A percentile compares a stretch with the other conserved stretches of the same genome.
These are phyloP conservation scores for Plasmodium vivax DNA, from an alignment of 169 alveolate species.

Conservation along the genomic window DNA sequence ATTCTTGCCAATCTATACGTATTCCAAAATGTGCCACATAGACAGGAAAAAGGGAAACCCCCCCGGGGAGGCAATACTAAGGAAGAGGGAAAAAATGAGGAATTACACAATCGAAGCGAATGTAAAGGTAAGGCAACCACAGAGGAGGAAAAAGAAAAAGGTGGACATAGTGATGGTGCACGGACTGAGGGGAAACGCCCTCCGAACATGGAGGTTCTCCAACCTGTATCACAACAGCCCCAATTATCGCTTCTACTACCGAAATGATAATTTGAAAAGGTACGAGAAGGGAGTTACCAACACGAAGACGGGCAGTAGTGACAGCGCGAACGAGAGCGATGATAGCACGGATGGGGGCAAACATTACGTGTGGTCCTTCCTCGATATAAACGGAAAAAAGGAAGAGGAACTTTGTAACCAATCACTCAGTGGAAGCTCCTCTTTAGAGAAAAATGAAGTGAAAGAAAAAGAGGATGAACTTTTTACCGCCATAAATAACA, in stretches of 20 bases:
- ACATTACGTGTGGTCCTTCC: not conserved
- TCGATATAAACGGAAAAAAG: not conserved
- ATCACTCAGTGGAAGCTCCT: not conserved
- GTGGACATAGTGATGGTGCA: constrained; percentile 50
- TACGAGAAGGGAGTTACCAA: not conserved
- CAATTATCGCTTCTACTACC: constrained; percentile 20
- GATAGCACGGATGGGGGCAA: not conserved
- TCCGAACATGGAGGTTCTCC: constrained; percentile 70
- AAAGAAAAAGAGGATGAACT: constrained; percentile 3
- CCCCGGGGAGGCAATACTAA: not conserved
- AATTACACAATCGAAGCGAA: not conserved
- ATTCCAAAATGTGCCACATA: constrained; percentile 35
- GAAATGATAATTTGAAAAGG: constrained; percentile 1
- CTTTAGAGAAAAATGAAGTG: not conserved
- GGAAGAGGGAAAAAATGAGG: not conserved
- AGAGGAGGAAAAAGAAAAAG: constrained; percentile 10
- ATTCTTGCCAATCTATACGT: constrained; percentile 39
- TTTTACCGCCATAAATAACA: not conserved
- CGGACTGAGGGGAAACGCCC: constrained; percentile 61
- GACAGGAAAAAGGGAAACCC: not conserved
- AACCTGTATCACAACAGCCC: constrained; percentile 7
- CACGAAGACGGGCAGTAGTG: not conserved
- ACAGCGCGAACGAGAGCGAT: not conserved
- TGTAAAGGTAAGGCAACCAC: not conserved
- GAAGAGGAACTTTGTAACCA: not conserved